phyloP scores from a whole-genome alignment of 2,329 filamentous ascomycete genomes.

The Tolypocladium inflatum region DNA sequence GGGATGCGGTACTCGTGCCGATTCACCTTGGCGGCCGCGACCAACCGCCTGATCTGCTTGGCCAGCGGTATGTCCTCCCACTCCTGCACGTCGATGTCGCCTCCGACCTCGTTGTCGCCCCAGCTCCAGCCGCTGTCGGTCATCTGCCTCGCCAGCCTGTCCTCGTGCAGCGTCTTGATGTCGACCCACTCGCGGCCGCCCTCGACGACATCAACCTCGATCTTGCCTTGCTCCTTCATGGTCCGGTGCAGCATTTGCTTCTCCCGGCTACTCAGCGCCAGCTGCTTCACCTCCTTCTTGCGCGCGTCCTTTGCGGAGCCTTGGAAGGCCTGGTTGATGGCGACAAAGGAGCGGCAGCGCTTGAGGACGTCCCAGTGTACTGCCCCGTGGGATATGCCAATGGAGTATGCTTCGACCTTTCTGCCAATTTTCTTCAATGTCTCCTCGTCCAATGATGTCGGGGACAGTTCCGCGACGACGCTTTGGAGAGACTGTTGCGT shows the following conservation, averaged over 20 bases:
- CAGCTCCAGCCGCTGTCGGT: conserved; percentile 31
- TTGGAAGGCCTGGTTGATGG: conserved; percentile 22
- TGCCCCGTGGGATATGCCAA: conserved; percentile 10
- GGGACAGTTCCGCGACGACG: conserved; percentile 5
- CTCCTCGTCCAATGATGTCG: conserved; percentile 2
- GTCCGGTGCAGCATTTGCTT: conserved; percentile 18
- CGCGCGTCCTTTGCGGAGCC: conserved; percentile 18
- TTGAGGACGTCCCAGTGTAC: conserved; percentile 23
- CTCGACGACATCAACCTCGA: conserved; percentile 25
- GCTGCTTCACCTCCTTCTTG: conserved; percentile 11
- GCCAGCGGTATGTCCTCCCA: conserved; percentile 24
- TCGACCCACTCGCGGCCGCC: conserved; percentile 24
- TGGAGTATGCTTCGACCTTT: conserved; percentile 14
- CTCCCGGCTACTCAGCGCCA: conserved; percentile 12
- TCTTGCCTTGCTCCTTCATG: conserved; percentile 21
- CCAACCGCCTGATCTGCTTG: conserved; percentile 20
- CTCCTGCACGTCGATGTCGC: conserved; percentile 21
- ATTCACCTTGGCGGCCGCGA: conserved; percentile 25
- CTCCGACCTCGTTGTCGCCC: conserved; percentile 23
- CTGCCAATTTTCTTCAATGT: conserved; percentile 6
- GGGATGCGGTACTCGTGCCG: conserved; percentile 27
- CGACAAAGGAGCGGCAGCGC: conserved; percentile 18
- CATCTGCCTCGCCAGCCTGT: conserved; percentile 28
- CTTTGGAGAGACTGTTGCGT: conserved; percentile 7
- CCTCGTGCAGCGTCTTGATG: conserved; percentile 17